phyloP scores from a whole-genome alignment of 2,329 filamentous ascomycete genomes.

The Harringtonia aguacate region DNA sequence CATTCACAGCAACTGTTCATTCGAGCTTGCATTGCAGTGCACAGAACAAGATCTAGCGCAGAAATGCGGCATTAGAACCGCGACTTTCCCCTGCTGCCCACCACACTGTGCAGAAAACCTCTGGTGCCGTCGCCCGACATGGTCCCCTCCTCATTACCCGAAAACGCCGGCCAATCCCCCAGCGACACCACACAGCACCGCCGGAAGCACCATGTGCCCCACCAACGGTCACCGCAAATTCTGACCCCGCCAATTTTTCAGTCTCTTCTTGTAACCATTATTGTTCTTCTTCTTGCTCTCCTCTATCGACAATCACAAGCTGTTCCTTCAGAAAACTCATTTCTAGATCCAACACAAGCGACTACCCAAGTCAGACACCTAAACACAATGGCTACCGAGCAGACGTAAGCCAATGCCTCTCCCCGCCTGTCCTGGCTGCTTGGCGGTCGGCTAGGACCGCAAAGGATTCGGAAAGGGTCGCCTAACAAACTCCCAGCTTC shows the following conservation, averaged over 20 bases:
- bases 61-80: too few species aligned
- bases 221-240: constrained; percentile 18
- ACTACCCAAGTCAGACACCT: constrained; percentile 18
- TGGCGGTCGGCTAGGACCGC: not conserved
- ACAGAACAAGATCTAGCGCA: too few species aligned
- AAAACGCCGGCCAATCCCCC: not conserved
- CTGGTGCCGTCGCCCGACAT: too few species aligned
- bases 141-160: not conserved
- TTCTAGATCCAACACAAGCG: constrained; percentile 5
- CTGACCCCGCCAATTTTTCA: constrained; percentile 29
- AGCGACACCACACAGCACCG: not conserved
- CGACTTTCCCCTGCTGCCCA: too few species aligned
- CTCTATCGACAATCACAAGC: constrained; percentile 9
- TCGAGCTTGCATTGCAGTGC: too few species aligned
- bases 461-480: not conserved
- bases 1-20: too few species aligned
- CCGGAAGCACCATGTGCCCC: constrained; percentile 4
- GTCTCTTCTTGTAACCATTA: constrained; percentile 17
- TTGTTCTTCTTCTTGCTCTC: constrained; percentile 8
- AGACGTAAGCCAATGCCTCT: constrained; percentile 57
- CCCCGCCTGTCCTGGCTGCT: not conserved
- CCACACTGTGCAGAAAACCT: too few species aligned
- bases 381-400: constrained; percentile 63
- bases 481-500: constrained; percentile 54
- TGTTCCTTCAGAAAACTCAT: not conserved